phyloP scores from a whole-genome alignment of 768 basidiomycete genomes.

The Cystoderma amianthinum region DNA sequence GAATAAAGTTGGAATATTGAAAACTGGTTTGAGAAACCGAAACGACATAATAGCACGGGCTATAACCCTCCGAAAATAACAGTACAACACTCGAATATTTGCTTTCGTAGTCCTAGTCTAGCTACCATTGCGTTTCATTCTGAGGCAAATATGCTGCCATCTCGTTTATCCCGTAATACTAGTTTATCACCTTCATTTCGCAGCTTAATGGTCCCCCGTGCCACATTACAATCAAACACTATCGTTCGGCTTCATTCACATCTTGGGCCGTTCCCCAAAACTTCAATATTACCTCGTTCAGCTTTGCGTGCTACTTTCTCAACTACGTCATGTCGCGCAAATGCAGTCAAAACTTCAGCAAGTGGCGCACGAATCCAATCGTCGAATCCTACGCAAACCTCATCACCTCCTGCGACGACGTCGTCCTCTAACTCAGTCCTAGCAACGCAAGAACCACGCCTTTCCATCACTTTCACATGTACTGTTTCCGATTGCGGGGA shows the following conservation, averaged over 20 bases:
- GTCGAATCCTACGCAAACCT: no score
- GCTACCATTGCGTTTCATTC: no score
- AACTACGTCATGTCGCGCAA: neutral
- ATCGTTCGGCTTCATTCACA: conserved; percentile 27
- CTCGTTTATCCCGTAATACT: conserved; percentile 35
- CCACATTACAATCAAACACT: conserved; percentile 23
- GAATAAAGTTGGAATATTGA: no score
- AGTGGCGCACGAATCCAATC: no score
- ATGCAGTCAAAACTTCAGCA: neutral
- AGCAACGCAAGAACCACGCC: conserved; percentile 46
- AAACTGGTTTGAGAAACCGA: no score
- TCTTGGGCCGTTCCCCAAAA: conserved; percentile 16
- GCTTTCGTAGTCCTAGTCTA: no score
- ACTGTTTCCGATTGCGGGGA: conserved; percentile 63
- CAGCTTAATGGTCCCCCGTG: conserved; percentile 26
- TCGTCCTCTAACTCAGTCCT: conserved; percentile 22
- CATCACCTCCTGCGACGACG: conserved; percentile 11
- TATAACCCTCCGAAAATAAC: no score
- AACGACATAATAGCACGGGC: no score
- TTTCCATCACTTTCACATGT: conserved; percentile 84
- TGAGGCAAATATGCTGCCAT: conserved; percentile 31
- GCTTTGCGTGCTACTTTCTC: neutral
- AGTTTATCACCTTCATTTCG: conserved; percentile 38
- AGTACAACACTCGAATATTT: no score
- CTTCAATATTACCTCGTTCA: neutral